Evolutionary conservation across 495 filamentous ascomycete genomes (phyloP), one percentile per base, ranked within the genome.

Genomic region (Hypoxylon perforatum): DNA sequence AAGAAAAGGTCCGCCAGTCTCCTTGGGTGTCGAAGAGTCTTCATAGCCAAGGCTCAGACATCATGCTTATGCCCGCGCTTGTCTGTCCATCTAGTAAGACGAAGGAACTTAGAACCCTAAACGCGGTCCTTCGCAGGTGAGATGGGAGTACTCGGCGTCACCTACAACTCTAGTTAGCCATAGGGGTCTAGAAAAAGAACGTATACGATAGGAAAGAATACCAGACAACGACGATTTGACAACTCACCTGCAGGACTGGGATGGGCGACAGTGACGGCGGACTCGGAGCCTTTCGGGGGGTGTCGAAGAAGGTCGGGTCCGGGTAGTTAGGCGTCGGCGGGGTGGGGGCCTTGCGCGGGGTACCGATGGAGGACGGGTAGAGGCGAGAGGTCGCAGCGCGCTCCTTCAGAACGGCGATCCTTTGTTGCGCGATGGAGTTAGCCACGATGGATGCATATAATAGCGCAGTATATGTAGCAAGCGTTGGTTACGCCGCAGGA

Each of bases 301-400:
- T 65, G 55, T 63, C 57, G 57, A 69, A 60, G 64, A 44, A 19
- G 44, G 50, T 64, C 36, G 57, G 38, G 58, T 50, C 70, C 49
- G 70, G 66, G 30, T 33, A 33, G 30, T 33, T 33, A 10, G 30
- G 30, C 3, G 30, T 33, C 30, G 44, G 65, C 57, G 72, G 69
- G 23, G 65, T 49, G 30, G 63, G 72, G 3, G 69, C 72, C 62
- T 67, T 67, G 42, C 69, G 72, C 50, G 72, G 69, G 44, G 19
- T 65, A 53, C 69, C 63, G 57, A 69, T 61, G 65, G 46, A 18
- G 36, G 49, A 67, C 35, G 56, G 36, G 44, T 75, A 52, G 47
- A 79, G 52, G 33, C 75, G 73, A 46, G 71, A 61, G 22, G 78
- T 77, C 9, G 75, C 75, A 23, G 77, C 81, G 66, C 81, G 77